Base-by-base conservation (phyloP, 2,329 filamentous ascomycete genomes). In the Phoma sp. region DNA sequence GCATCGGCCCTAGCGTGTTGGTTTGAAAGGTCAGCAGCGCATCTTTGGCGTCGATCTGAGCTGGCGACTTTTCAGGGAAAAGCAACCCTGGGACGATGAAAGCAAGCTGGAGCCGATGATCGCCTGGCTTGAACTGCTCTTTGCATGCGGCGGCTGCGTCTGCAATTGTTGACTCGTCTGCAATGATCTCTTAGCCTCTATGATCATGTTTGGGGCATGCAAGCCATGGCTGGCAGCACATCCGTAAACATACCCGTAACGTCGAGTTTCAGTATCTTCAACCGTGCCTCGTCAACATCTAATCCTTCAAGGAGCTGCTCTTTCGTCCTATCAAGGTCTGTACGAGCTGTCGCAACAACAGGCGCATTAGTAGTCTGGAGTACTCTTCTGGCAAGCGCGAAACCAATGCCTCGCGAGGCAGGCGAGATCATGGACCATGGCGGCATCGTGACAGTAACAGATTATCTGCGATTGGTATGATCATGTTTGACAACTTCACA, bases 31-130 rank as follows among this genome's bases (percentile, higher is more conserved):
- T 92, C 40, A 85, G 77, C n/a, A 90, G 77, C 17, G 89, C 85
- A 32, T 80, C 71, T 19, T 78, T 79, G 54, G 84, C 82, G 55
- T 88, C 78, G 52, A 95, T 83, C 65, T 90, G 87, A 0, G 75
- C 64, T 0, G 87, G 88, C 1, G 85, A 85, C 72, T 88, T 92
- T 70, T 96, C 91, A 0, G 90, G 85, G 63, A 84, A 82, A 10
- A 95, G 81, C 33, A 93, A 80, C 0, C 91, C 91, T 0, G 91
- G 89, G 2, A 92, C 76, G 27, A 84, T 84, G 65, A 92, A 84
- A 2, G 85, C 85, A 38, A 94, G 82, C 56, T 87, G 88, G 12
- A 95, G 82, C 62, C 89, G 85, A 12, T 71, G 69, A 10, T 68
- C 61, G 0, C 46, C 37, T 2, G 55, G 44, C 0, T 84, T 82